phyloP scores from a whole-genome alignment of 139 green algal genomes.

The Tetraselmis chui region DNA sequence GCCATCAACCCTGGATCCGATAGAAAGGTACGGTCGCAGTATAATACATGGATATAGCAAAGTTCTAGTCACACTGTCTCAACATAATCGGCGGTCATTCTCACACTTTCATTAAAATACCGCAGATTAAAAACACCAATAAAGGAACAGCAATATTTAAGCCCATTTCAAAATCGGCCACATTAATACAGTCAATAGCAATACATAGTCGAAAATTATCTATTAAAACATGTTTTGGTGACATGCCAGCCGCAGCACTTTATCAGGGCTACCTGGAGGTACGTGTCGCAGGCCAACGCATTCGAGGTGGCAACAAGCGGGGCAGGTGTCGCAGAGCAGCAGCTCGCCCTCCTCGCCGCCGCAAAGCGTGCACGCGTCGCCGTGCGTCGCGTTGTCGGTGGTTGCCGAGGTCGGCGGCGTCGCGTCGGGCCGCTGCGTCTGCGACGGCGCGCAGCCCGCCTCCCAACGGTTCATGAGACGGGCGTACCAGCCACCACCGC shows the following conservation, averaged over 20 bases:
- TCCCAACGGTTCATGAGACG: not conserved
- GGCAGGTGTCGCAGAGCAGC: conserved; percentile 46
- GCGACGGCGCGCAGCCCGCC: not conserved
- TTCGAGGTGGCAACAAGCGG: conserved; percentile 29
- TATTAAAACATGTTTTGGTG: not conserved
- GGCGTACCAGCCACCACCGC: not conserved
- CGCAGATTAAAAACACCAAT: not conserved
- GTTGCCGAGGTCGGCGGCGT: too few species aligned
- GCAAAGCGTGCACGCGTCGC: conserved; percentile 29
- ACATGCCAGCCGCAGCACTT: not conserved
- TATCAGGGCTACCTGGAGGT: conserved; percentile 20
- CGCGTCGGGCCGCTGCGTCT: not conserved
- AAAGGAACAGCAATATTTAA: not conserved
- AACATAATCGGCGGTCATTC: too few species aligned
- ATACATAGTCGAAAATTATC: too few species aligned
- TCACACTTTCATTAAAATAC: not conserved
- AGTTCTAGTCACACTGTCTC: too few species aligned
- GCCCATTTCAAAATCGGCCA: not conserved
- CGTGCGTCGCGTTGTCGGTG: not conserved
- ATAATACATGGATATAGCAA: too few species aligned
- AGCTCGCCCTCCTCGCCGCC: conserved; percentile 30
- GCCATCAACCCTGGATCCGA: too few species aligned
- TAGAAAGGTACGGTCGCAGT: too few species aligned
- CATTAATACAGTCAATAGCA: not conserved
- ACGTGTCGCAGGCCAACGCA: conserved; percentile 35